Base-by-base conservation (phyloP, 73 alveolate species). In the Paramecium octaurelia region DNA sequence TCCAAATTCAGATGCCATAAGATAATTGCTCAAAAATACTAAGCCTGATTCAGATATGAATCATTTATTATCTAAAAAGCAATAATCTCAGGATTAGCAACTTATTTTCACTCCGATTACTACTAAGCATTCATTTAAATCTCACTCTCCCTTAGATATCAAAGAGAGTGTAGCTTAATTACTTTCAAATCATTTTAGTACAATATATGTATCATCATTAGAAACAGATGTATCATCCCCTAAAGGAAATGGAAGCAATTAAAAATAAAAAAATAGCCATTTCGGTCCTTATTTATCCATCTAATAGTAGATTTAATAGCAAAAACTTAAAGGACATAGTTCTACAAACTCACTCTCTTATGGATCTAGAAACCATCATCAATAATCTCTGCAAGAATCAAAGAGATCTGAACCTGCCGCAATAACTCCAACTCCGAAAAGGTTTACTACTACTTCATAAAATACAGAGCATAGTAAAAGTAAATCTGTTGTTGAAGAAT, bases 381-480 rank as follows among this genome's bases (percentile, higher is more conserved):
- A 64, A 12, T 1, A 27, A 27, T 64, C 42, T 6, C 29, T 31
- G 27, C 12, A 64, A 34, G 84, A 64, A 11, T 31, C 50, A 23
- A 64, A 64, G 24, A 64, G 84, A 64, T 31, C 84, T 12, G 84
- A 64, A 10, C 27, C 50, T 23, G 84, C 50, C 2, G 12, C 46
- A 20, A 42, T 44, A 44, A 46, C 91, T 6, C 73, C 46, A 20
- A 80, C 91, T 12, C 91, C 91, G 4, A 80, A 34, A 23, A 80
- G 57, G 14, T 73, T 73, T 73, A 80, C 75, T 44, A 48, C 46
- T 6, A 80, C 91, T 10, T 31, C 91, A 20, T 44, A 44, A 23
- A 80, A 42, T 80, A 80, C 91, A 44, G 91, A 80, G 44, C 91
- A 80, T 80, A 80, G 91, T 18, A 80, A 80, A 27, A 80, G 91